Percentiles rank a stretch among this genome's conserved stretches.
Conservation (phyloP, 345 rosid species). For the Brassica cretica region DNA sequence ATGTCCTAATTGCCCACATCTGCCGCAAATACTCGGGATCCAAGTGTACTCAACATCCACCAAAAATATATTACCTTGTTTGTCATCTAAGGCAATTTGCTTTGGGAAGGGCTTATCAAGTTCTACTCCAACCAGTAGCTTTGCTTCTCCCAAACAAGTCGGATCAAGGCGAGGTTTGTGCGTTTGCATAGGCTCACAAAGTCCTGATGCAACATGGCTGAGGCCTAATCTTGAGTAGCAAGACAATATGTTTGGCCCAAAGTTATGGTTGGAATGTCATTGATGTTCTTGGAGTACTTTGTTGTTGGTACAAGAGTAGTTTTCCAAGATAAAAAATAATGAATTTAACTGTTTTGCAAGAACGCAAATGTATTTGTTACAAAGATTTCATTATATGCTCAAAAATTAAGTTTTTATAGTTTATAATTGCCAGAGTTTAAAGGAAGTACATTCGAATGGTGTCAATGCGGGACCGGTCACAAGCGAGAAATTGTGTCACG, state of each 20-base stretch:
- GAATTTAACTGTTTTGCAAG: not conserved
- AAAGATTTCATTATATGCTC: not conserved
- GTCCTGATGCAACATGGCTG: no score
- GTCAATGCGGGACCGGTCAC: not conserved
- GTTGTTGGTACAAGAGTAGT: not conserved
- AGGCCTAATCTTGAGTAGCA: no score
- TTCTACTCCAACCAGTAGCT: no score
- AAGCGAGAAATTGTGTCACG: not conserved
- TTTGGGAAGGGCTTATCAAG: no score
- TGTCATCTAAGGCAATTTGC: no score
- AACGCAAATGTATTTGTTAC: not conserved
- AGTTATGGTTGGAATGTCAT: conserved; percentile 10
- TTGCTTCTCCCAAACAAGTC: no score
- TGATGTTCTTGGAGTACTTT: conserved; percentile 17
- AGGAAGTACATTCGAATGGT: not conserved
- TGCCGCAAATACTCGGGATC: no score
- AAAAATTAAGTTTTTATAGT: not conserved
- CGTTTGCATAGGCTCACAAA: no score
- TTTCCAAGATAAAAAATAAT: not conserved
- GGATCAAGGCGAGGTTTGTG: no score
- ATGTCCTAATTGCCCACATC: no score
- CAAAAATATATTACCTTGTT: no score
- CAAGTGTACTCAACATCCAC: no score
- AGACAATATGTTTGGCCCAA: conserved; percentile 18
- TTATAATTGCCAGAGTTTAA: not conserved